A percentile compares a stretch with the other conserved stretches of the same genome.
Evolutionary conservation across 345 rosid species (phyloP).

Genomic region (Cochlearia excelsa): DNA sequence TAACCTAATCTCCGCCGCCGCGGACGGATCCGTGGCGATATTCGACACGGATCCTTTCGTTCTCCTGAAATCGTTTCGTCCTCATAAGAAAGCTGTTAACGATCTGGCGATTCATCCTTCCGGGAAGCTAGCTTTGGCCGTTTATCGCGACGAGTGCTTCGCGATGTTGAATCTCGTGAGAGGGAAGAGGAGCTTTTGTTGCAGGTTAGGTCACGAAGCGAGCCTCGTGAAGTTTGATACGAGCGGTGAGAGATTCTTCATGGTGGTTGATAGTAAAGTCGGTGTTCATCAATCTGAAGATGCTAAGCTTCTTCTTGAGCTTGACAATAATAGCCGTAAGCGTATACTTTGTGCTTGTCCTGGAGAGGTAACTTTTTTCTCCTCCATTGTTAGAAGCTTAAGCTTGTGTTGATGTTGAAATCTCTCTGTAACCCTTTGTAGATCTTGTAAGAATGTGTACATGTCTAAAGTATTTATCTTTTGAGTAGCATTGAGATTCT

Average conservation of each 20-base stretch:
- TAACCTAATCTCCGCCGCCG: conserved; percentile 74
- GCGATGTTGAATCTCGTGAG: conserved; percentile 86
- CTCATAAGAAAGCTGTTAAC: conserved; percentile 65
- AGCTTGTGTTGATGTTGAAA: too few relatives aligned
- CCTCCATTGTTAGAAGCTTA: neutral
- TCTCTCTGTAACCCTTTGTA: neutral
- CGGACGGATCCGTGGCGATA: conserved; percentile 77
- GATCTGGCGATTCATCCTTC: conserved; percentile 74
- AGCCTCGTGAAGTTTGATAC: conserved; percentile 56
- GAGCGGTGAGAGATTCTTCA: conserved; percentile 62
- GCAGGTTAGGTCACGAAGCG: conserved; percentile 70
- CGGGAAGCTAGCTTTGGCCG: conserved; percentile 78
- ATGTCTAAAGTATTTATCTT: too few relatives aligned
- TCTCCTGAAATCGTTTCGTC: conserved; percentile 60
- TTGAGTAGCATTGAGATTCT: too few relatives aligned
- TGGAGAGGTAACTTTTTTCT: conserved; percentile 50
- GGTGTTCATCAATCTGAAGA: conserved; percentile 84
- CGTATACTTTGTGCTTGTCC: conserved; percentile 77
- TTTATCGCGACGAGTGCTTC: conserved; percentile 77
- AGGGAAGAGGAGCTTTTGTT: conserved; percentile 79
- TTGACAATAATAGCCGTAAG: conserved; percentile 49
- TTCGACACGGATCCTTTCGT: conserved; percentile 86
- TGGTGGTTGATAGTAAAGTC: conserved; percentile 58
- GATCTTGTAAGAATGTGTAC: too few relatives aligned
- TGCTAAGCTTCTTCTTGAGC: conserved; percentile 65